Evolutionary conservation across 1,284 basidiomycete species (phyloP).

Genomic region (Exobasidium cylindrosporum): DNA sequence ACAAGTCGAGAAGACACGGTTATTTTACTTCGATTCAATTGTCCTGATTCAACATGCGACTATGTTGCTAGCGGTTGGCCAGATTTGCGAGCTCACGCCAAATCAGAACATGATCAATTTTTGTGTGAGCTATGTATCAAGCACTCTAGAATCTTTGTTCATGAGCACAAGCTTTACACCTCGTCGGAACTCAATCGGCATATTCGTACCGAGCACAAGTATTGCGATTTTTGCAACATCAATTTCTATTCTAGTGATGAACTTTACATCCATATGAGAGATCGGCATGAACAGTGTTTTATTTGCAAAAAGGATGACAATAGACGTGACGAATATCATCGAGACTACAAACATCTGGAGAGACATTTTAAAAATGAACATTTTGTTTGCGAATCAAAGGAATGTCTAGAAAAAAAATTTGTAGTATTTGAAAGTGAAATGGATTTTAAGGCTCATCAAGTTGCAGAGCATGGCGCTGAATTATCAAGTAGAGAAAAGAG

Average conservation of each 20-base stretch:
- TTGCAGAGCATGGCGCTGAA: constrained; percentile 76
- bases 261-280: constrained; percentile 88
- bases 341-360: constrained; percentile 52
- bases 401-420: constrained; percentile 83
- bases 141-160: constrained; percentile 89
- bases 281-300: constrained; percentile 93
- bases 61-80: constrained; percentile 83
- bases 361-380: constrained; percentile 61
- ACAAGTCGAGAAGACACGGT: constrained; percentile 94
- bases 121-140: constrained; percentile 80
- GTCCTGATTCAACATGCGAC: constrained; percentile 63
- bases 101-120: constrained; percentile 65
- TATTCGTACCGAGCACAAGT: constrained; percentile 70
- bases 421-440: constrained; percentile 83
- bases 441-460: constrained; percentile 88
- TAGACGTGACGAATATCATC: constrained; percentile 28
- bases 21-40: constrained; percentile 72
- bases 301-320: constrained; percentile 63
- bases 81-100: constrained; percentile 76
- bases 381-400: constrained; percentile 70
- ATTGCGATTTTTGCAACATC: constrained; percentile 86
- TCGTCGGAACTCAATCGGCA: constrained; percentile 70
- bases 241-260: constrained; percentile 90
- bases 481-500: constrained; percentile 75
- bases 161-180: constrained; percentile 86